phyloP scores from a whole-genome alignment of 2,329 filamentous ascomycete genomes.

The Daldinia eschscholtzii region DNA sequence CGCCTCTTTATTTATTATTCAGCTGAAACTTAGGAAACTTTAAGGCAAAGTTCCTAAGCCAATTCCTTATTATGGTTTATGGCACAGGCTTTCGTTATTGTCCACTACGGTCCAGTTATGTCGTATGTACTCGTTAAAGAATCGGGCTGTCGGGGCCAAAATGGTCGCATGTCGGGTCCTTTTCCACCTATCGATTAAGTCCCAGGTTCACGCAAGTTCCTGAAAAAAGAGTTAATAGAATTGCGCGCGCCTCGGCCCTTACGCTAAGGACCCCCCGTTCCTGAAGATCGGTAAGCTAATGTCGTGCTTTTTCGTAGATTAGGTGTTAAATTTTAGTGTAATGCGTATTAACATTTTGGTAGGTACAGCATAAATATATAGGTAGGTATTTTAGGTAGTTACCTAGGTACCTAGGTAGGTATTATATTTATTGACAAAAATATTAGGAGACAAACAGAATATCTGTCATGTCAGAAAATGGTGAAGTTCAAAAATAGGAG shows the following conservation, averaged over 20 bases:
- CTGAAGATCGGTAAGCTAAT: conserved; percentile 38
- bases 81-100: conserved; percentile 9
- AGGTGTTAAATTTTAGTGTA: conserved; percentile 12
- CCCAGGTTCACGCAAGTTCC: conserved; percentile 1
- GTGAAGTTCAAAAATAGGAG: conserved; percentile 5
- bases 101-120: conserved; percentile 16
- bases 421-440: neutral
- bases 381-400: no score
- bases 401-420: neutral
- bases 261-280: conserved; percentile 33
- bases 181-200: conserved; percentile 35
- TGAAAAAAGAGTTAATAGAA: conserved; percentile 10
- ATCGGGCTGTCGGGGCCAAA: conserved; percentile 24
- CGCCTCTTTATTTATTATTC: conserved; percentile 34
- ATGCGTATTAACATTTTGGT: neutral
- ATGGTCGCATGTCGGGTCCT: conserved; percentile 37
- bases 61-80: conserved; percentile 18
- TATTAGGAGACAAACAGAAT: neutral
- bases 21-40: conserved; percentile 32
- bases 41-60: conserved; percentile 7
- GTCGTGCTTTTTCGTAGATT: conserved; percentile 20
- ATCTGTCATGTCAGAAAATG: conserved; percentile 13
- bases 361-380: no score
- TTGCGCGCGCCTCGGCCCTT: conserved; percentile 33
- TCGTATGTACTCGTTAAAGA: conserved; percentile 18